Evolutionary conservation across 352 stramenopile species (phyloP), one percentile per base, ranked within the genome.

Genomic region (Phytophthora boehmeriae): DNA sequence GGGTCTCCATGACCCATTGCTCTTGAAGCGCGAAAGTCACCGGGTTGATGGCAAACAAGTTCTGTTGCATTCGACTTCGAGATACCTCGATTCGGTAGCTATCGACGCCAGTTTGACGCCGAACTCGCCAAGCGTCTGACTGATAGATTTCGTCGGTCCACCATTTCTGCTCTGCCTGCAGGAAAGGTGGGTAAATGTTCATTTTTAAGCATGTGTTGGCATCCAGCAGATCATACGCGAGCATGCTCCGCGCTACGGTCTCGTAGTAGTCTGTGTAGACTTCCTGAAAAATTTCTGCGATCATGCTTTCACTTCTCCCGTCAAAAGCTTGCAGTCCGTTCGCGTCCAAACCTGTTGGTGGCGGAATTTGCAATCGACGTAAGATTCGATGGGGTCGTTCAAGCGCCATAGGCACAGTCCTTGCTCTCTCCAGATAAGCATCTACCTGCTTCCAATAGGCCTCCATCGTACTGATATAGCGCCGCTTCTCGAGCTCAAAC

Each of bases 181-280:
- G 59, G 51, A 94, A 94, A 20, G 78, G 74, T 11, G 73, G 75
- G 36, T 97, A 89, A 51, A 98, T 96, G 44, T 88, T 87, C 59
- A 97, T 79, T 23, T 76, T 73, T 57, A 83, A 59, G 28, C 82
- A 90, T 43, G 68, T 66, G 10, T 71, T 80, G 0, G 82, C 77
- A 55, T 98, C 89, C 9, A 94, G 63, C 3, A 98, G 63, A 52
- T 95, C 86, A 54, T 97, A 98, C 25, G 92, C 69, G 6, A 98
- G 72, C 78, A 97, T 95, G 20, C 83, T 78, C 11, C 86, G 83
- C 0, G 85, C 92, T 14, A 89, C 66, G 0, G 76, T 90, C 55
- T 88, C 76, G 47, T 86, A 89, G 68, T 96, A 97, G 34, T 92
- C 79, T 0, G 50, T 62, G 44, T 93, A 92, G 0, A 93, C 70